Evolutionary conservation across 148 eudicot species (phyloP), one percentile per base, ranked within the genome.

Genomic region (Cornus suecica): DNA sequence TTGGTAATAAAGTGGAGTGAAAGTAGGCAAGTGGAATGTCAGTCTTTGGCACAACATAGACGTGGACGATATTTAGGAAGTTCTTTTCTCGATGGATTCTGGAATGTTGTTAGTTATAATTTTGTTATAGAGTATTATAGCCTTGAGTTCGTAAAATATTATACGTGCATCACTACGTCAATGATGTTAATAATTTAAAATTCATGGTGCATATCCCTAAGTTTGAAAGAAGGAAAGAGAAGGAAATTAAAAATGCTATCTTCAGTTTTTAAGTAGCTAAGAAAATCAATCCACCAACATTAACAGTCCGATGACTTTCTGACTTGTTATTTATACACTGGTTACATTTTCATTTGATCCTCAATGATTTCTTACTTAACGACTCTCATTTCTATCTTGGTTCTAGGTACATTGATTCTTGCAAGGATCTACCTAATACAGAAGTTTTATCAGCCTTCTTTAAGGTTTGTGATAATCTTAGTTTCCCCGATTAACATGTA

Each of bases 361-460:
- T 37, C 66, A 30, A 22, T 30, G 65, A 8, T 74, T 41, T 30
- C 31, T 2, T 10, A 41, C 52, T 30, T 48, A 29, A 32, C 16
- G 9, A 31, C 9, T 32, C 23, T 16, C 30, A 18, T 75, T 77
- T 60, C 66, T 32, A 22, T 56, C n/a, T 62, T 68, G 52, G 34
- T 80, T 83, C 61, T 74, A 87, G 90, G 90, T 87, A 87, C 71
- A 65, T 76, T 60, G 79, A 78, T 78, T 82, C 77, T 71, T 87
- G 84, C 71, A 75, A 58, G 86, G 77, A 13, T 71, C 71, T n/a
- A 41, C 88, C 90, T 24, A 87, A 85, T 75, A 74, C 68, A 77
- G 77, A 81, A 54, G 74, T 84, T 77, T 31, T 73, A 18, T 76
- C 79, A 69, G 84, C 88, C 28, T 76, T 87, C 56, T 63, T 76